Conservation (phyloP, 345 rosid genomes). For the Salix koriyanagi region DNA sequence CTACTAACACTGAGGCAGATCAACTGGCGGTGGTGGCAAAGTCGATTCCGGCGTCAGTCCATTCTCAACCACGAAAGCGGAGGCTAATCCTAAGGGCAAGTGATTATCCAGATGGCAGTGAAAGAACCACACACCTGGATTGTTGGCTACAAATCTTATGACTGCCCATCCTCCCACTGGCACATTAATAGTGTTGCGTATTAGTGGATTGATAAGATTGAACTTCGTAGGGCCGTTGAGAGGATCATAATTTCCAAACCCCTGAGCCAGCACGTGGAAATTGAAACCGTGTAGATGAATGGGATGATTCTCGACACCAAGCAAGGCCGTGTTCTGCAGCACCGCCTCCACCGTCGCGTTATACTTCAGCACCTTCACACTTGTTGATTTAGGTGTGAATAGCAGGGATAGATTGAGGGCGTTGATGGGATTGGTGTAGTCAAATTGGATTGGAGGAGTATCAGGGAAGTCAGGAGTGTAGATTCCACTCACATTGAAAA, state of each 20-base stretch:
- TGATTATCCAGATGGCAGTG: constrained; percentile 31
- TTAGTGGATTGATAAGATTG: constrained; percentile 60
- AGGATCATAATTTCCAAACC: constrained; percentile 73
- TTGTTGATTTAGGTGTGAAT: constrained; percentile 54
- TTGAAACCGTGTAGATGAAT: constrained; percentile 82
- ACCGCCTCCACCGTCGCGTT: constrained; percentile 72
- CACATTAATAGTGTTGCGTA: constrained; percentile 67
- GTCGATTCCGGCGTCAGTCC: constrained; percentile 15
- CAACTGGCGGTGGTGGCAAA: constrained; percentile 32
- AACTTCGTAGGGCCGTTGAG: constrained; percentile 39
- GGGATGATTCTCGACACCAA: constrained; percentile 69
- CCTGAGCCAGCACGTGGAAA: constrained; percentile 83
- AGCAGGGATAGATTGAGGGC: constrained; percentile 17
- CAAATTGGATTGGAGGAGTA: constrained; percentile 52
- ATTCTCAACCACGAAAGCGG: constrained; percentile 13
- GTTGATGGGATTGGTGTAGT: constrained; percentile 51
- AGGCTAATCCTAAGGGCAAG: constrained; percentile 22
- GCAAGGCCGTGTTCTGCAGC: constrained; percentile 63
- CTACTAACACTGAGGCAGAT: constrained; percentile 24
- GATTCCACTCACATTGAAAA: constrained; percentile 42
- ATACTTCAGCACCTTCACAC: constrained; percentile 56
- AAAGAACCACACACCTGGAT: constrained; percentile 53
- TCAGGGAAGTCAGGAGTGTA: constrained; percentile 66
- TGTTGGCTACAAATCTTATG: constrained; percentile 67
- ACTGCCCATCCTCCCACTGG: constrained; percentile 47